A percentile compares a stretch with the other conserved stretches of the same genome.
Conservation (phyloP, 2,329 filamentous ascomycete genomes). For the Fusarium paranaense region DNA sequence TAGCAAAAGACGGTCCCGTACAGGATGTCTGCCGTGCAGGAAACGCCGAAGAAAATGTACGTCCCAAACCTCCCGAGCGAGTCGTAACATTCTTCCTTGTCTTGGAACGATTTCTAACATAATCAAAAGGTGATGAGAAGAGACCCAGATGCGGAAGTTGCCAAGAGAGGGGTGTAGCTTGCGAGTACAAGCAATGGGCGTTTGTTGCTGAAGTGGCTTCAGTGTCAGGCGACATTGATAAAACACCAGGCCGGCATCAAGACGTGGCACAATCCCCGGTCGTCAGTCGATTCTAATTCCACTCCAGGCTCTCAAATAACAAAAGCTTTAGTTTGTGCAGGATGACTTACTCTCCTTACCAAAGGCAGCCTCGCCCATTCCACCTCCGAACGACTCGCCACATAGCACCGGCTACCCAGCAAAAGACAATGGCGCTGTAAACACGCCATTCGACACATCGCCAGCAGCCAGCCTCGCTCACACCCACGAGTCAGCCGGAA, state of each 20-base stretch:
- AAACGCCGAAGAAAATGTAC: constrained; percentile 33
- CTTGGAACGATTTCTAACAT: neutral
- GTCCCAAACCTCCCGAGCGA: neutral
- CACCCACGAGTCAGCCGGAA: neutral
- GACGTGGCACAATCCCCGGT: neutral
- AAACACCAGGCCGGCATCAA: neutral
- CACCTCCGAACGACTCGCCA: neutral
- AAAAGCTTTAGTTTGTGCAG: neutral
- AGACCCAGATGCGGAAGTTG: constrained; percentile 30
- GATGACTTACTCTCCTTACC: neutral
- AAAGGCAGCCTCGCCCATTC: neutral
- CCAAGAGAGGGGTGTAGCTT: constrained; percentile 23
- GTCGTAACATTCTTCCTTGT: neutral
- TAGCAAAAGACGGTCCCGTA: neutral
- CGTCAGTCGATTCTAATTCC: neutral
- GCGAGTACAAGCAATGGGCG: constrained; percentile 34
- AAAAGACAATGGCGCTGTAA: neutral
- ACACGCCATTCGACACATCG: neutral
- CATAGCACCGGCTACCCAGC: neutral
- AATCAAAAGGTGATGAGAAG: constrained; percentile 21
- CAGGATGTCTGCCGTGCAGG: constrained; percentile 19
- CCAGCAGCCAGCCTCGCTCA: neutral
- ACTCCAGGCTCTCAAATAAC: neutral
- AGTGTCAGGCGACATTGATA: neutral
- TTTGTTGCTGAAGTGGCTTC: constrained; percentile 22